Conservation (phyloP, 2,329 filamentous ascomycete genomes). For the Talaromyces sp. region DNA sequence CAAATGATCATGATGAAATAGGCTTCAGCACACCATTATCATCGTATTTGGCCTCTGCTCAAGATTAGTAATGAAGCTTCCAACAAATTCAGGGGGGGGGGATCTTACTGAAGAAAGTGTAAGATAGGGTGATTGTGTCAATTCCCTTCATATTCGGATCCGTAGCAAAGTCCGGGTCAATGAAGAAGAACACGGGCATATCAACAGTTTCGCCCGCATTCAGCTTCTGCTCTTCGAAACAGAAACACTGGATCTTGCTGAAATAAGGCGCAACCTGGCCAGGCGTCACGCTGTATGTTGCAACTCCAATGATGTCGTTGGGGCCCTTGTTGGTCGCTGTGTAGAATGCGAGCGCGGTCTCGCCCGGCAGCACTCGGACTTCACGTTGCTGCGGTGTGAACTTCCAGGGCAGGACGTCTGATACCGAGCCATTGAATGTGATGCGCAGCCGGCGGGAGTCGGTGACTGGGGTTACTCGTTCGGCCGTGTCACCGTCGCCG, state of each 20-base stretch:
- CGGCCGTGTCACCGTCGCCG: constrained; percentile 67
- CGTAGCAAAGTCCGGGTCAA: constrained; percentile 91
- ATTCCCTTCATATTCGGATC: constrained; percentile 92
- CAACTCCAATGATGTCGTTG: constrained; percentile 94
- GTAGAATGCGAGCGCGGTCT: constrained; percentile 96
- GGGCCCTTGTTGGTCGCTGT: constrained; percentile 90
- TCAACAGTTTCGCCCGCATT: constrained; percentile 96
- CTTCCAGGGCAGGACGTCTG: constrained; percentile 95
- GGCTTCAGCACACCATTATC: constrained; percentile 72
- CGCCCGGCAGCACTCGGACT: constrained; percentile 90
- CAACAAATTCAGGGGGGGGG: not conserved
- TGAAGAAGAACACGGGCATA: constrained; percentile 99
- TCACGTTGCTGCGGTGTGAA: constrained; percentile 96
- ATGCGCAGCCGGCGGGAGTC: constrained; percentile 84
- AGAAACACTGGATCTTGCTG: constrained; percentile 99
- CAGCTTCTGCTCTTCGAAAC: constrained; percentile 93
- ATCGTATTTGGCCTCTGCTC: constrained; percentile 74
- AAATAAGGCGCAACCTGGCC: constrained; percentile 97
- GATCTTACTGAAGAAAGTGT: constrained; percentile 93
- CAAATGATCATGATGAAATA: constrained; percentile 43
- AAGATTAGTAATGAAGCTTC: constrained; percentile 27
- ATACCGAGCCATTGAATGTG: constrained; percentile 94
- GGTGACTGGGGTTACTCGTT: constrained; percentile 77
- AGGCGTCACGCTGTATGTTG: constrained; percentile 95
- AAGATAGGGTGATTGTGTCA: constrained; percentile 92